These are phyloP conservation scores for Aspergillus oerlinghausenensis DNA, from an alignment of 2,329 filamentous ascomycete genomes.

Conservation along the genomic window DNA sequence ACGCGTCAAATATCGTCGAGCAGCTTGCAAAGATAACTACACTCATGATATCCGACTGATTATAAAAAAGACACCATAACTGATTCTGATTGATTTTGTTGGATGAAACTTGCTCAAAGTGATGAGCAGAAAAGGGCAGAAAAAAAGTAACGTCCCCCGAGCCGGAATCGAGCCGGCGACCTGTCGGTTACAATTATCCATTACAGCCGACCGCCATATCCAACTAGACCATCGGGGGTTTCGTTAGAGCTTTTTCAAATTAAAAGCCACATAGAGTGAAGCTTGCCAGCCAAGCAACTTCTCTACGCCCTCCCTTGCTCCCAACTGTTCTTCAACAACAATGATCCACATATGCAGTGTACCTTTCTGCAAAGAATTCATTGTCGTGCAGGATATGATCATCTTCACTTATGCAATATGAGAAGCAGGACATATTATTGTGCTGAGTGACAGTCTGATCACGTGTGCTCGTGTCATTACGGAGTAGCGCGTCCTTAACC, in stretches of 20 bases:
- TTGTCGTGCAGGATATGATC: not conserved
- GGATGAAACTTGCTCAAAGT: not conserved
- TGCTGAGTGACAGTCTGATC: not conserved
- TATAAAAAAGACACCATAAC: no score
- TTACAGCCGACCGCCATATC: not conserved
- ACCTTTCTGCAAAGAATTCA: not conserved
- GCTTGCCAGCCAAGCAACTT: no score
- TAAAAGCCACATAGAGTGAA: no score
- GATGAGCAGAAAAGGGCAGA: not conserved
- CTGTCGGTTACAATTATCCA: not conserved
- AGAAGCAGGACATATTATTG: not conserved
- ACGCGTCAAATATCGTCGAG: not conserved
- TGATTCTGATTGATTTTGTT: no score
- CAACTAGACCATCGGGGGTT: not conserved
- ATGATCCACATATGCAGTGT: not conserved
- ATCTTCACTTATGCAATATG: not conserved
- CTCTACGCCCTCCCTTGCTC: no score
- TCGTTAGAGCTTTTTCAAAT: not conserved
- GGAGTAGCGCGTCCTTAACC: conserved; percentile 15
- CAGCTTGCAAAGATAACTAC: not conserved
- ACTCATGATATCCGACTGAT: no score
- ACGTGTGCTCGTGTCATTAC: conserved; percentile 16
- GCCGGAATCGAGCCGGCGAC: not conserved
- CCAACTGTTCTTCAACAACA: not conserved
- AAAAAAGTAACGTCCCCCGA: not conserved